Conservation (phyloP, 2,329 filamentous ascomycete species). For the Thielaviopsis populi region DNA sequence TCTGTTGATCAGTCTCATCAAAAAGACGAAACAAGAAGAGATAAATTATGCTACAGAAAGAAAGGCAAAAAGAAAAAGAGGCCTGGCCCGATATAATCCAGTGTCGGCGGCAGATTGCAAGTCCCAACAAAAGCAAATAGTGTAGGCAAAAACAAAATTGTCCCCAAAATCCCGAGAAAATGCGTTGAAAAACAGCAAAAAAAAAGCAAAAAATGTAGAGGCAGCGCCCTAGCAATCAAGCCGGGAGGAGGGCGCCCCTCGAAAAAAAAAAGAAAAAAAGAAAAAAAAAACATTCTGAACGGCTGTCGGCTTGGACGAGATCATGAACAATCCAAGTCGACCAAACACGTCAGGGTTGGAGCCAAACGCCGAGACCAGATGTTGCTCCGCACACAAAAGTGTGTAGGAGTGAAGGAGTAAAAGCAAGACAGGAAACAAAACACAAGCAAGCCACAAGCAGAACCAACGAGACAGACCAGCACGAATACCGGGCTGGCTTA, state of each 20-base stretch:
- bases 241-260: background rate
- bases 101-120: constrained; percentile 1
- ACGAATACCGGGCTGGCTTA: background rate
- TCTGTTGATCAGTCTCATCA: background rate
- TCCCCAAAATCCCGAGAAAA: background rate
- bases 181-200: background rate
- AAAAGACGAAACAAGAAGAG: background rate
- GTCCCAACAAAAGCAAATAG: background rate
- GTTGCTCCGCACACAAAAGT: background rate
- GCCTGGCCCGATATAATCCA: background rate
- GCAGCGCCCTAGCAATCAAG: background rate
- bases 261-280: background rate
- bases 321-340: constrained; percentile 12
- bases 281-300: background rate
- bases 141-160: background rate
- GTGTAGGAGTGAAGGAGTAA: background rate
- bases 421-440: background rate
- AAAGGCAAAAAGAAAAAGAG: background rate
- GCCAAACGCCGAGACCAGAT: background rate
- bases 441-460: background rate
- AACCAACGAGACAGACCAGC: background rate
- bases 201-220: background rate
- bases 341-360: background rate
- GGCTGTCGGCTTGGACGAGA: constrained; percentile 9
- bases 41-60: background rate